Conservation (phyloP, 257 asterid genomes). For the Lycium barbarum region DNA sequence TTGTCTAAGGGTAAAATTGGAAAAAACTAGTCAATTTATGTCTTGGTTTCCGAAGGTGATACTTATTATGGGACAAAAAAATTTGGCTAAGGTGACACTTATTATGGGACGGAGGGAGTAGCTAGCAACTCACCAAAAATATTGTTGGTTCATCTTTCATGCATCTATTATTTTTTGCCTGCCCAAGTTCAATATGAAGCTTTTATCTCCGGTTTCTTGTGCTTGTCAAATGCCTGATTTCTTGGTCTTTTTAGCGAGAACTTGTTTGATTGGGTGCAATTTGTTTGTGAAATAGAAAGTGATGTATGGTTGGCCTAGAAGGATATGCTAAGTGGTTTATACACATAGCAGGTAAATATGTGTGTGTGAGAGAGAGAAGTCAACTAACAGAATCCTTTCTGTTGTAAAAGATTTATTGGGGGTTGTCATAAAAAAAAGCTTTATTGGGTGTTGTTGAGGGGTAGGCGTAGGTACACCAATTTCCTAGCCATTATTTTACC, state of each 20-base stretch:
- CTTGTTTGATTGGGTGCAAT: neutral
- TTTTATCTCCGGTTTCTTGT: neutral
- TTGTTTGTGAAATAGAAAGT: neutral
- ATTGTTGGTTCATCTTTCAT: neutral
- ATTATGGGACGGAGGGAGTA: neutral
- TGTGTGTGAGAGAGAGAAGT: no score
- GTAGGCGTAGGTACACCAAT: constrained; percentile 4
- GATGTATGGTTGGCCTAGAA: neutral
- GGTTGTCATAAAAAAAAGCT: neutral
- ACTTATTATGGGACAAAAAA: no score
- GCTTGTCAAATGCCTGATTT: neutral
- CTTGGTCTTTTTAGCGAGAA: neutral
- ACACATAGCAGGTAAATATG: no score
- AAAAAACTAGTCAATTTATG: no score
- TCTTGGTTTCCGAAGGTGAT: no score
- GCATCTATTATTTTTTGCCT: neutral
- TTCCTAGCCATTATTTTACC: neutral
- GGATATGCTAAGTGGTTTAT: neutral
- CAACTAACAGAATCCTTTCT: neutral
- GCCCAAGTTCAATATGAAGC: neutral
- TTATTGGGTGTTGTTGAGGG: neutral
- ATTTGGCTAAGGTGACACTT: no score
- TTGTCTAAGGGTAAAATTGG: no score
- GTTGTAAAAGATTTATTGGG: constrained; percentile 1
- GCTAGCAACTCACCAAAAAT: neutral